These are phyloP conservation scores for Elsinoe ampelina DNA, from an alignment of 2,329 filamentous ascomycete species.

Conservation along the genomic window DNA sequence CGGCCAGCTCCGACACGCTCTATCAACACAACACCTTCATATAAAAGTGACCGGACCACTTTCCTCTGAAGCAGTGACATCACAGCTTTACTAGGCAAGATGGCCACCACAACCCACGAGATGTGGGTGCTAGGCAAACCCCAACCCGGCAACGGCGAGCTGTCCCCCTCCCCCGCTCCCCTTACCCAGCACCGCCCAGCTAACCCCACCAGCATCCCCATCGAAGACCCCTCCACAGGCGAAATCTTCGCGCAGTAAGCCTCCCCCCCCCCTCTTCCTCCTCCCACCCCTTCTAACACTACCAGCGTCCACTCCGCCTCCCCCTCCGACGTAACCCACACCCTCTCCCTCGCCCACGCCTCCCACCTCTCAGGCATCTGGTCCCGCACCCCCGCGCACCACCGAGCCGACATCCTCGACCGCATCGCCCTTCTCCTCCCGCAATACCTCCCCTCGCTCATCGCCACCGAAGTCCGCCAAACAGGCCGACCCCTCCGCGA, in stretches of 20 bases:
- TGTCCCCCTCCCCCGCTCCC: conserved; percentile 23
- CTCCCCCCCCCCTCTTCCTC: not conserved
- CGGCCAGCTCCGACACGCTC: no score
- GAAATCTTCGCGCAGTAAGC: conserved; percentile 44
- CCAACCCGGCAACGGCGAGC: conserved; percentile 34
- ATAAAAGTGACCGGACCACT: no score
- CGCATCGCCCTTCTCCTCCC: conserved; percentile 48
- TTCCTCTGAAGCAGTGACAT: no score
- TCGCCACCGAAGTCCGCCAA: conserved; percentile 55
- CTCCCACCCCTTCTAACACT: not conserved
- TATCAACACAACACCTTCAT: no score
- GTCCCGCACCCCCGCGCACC: conserved; percentile 48
- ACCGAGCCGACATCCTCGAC: conserved; percentile 54
- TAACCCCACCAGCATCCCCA: conserved; percentile 35
- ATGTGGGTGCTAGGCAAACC: conserved; percentile 39
- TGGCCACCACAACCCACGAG: conserved; percentile 15
- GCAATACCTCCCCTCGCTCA: conserved; percentile 45
- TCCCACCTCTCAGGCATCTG: conserved; percentile 45
- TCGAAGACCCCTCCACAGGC: conserved; percentile 47
- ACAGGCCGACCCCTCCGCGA: conserved; percentile 61
- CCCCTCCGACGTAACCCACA: conserved; percentile 34
- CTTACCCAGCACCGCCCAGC: not conserved
- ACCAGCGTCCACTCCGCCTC: conserved; percentile 43
- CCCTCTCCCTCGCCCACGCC: conserved; percentile 35
- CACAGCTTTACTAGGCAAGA: not conserved